Evolutionary conservation across 2,329 filamentous ascomycete genomes (phyloP).

Genomic region (Fusarium avenaceum): DNA sequence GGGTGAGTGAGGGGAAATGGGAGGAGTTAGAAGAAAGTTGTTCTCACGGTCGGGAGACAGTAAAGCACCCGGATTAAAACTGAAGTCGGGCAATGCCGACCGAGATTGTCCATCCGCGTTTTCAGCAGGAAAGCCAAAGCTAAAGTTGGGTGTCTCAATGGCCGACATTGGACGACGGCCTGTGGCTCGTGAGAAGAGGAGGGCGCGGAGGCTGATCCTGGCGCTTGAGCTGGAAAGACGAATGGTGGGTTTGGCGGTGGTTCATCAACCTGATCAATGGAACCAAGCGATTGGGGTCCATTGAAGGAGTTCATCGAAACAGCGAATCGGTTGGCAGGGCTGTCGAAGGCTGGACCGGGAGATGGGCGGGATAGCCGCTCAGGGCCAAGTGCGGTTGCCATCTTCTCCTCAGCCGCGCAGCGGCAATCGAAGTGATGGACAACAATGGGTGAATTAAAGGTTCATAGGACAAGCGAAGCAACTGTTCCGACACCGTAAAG

Average conservation of each 20-base stretch:
- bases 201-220: slow-evolving; percentile 61
- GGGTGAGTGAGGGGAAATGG: slow-evolving; percentile 67
- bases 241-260: slow-evolving; percentile 74
- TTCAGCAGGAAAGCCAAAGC: slow-evolving; percentile 51
- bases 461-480: slow-evolving; percentile 56
- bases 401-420: slow-evolving; percentile 62
- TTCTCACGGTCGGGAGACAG: slow-evolving; percentile 57
- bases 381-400: slow-evolving; percentile 59
- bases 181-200: slow-evolving; percentile 62
- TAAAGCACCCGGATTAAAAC: slow-evolving; percentile 67
- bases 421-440: slow-evolving; percentile 62
- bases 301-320: slow-evolving; percentile 38
- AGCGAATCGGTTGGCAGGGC: slow-evolving; percentile 45
- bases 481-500: slow-evolving; percentile 14
- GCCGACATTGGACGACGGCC: slow-evolving; percentile 67
- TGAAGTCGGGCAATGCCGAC: slow-evolving; percentile 65
- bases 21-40: slow-evolving; percentile 64
- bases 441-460: slow-evolving; percentile 53
- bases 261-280: slow-evolving; percentile 27
- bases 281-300: slow-evolving; percentile 34
- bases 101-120: slow-evolving; percentile 46
- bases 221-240: slow-evolving; percentile 68
- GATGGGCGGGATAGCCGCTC: slow-evolving; percentile 53
- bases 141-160: slow-evolving; percentile 60
- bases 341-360: slow-evolving; percentile 46